Conservation (phyloP, 371 early-diverging fungal species). For the Mortierella sp. region DNA sequence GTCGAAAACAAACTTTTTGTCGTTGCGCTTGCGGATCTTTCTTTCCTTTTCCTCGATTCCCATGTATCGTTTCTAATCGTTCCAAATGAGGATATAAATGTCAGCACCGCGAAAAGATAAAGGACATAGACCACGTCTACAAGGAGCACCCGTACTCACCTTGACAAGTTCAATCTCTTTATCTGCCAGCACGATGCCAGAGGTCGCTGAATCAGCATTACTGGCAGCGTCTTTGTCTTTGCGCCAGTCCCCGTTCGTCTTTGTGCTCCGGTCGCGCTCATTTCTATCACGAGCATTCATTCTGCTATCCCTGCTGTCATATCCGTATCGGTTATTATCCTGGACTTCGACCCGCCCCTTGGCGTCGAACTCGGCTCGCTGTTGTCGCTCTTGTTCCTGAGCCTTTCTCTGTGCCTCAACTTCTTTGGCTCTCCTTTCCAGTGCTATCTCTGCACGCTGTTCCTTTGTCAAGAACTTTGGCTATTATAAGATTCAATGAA, state of each 20-base stretch:
- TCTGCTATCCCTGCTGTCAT: conserved; percentile 42
- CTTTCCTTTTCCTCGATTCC: conserved; percentile 83
- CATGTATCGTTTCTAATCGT: conserved; percentile 85
- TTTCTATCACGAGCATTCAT: conserved; percentile 35
- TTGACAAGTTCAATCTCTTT: conserved; percentile 60
- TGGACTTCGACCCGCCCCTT: conserved; percentile 62
- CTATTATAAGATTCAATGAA: conserved; percentile 56
- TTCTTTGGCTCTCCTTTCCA: conserved; percentile 85
- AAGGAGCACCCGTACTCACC: conserved; percentile 30
- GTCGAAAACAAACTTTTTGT: conserved; percentile 96
- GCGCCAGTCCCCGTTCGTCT: conserved; percentile 33
- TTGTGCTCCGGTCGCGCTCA: conserved; percentile 40
- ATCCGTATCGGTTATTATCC: conserved; percentile 49
- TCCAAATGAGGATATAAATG: neutral
- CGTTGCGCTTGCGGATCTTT: conserved; percentile 85
- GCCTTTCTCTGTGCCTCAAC: conserved; percentile 76
- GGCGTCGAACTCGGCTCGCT: conserved; percentile 65
- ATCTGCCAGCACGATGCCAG: conserved; percentile 47
- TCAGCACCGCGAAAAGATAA: too few relatives aligned
- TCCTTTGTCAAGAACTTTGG: conserved; percentile 93
- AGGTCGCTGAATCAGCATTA: conserved; percentile 17
- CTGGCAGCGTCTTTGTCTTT: conserved; percentile 30
- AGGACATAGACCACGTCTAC: too few relatives aligned
- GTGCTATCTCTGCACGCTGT: conserved; percentile 88
- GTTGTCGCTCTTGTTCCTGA: conserved; percentile 74